Evolutionary conservation across 257 asterid species (phyloP), one percentile per base, ranked within the genome.

Genomic region (Galeopsis tetrahit): DNA sequence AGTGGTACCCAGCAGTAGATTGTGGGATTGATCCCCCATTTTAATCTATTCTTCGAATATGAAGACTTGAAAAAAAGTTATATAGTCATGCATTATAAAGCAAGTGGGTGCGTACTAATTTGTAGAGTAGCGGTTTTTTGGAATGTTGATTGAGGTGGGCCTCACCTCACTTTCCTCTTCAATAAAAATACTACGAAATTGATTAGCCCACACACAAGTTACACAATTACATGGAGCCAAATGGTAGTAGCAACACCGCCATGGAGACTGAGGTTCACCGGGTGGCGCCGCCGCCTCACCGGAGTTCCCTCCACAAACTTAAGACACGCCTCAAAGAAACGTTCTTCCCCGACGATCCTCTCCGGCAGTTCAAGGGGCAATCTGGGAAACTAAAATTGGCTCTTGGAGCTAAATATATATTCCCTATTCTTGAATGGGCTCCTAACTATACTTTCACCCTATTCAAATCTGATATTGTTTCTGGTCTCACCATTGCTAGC

Each of bases 401-500:
- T 6, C 96, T 92, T 38, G 97, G 77, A 10, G 88, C 87, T 40
- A 91, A 81, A 49, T 92, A 89, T 44, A 36, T 92, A 15, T 89
- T 92, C 6, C 97, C 97, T 3, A 67, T 92, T 3, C 80, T 92
- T n/a, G 81, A 92, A 21, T 92, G 97, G 97, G 95, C 87, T 49
- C 96, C 96, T 6, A 76, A 82, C 4, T 92, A 92, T 42, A 81
- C 11, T 14, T 79, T 92, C 75, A 58, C 51, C 2, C 80, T 86
- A 68, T 79, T 92, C 75, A 92, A 92, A 85, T 89, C 97, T 38
- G 96, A 92, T 78, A 64, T 92, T 66, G 85, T 92, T 38, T 85
- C 97, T 70, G 97, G 97, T 10, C 97, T 92, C 87, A 92, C 97
- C 77, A 92, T 92, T 74, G 97, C 97, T 11, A 89, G 96, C 75